These are phyloP conservation scores for Biscogniauxia sp. DNA, from an alignment of 2,329 filamentous ascomycete genomes.

Conservation along the genomic window DNA sequence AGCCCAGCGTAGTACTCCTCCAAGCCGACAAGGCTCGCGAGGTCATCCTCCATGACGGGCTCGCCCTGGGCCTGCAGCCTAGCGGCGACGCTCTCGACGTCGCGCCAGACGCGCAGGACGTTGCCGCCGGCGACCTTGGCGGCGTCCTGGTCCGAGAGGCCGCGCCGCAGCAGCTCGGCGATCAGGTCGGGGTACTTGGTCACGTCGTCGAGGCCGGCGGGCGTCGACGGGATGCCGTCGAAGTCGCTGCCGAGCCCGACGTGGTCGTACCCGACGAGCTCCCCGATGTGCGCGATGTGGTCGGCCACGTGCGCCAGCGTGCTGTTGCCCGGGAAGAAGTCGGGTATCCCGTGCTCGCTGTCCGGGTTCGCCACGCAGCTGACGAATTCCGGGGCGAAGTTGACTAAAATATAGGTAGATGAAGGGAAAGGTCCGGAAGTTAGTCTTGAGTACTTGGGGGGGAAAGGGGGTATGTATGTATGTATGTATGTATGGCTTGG, in stretches of 20 bases:
- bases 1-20: not conserved
- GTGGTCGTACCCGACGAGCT: constrained; percentile 80
- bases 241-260: constrained; percentile 90
- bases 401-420: too few species aligned
- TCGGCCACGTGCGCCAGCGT: constrained; percentile 75
- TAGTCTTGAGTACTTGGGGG: not conserved
- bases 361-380: constrained; percentile 62
- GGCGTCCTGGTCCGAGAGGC: constrained; percentile 71
- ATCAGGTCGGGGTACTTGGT: constrained; percentile 78
- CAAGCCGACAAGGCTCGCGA: constrained; percentile 25
- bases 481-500: too few species aligned
- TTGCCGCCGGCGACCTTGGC: constrained; percentile 78
- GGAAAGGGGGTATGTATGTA: not conserved
- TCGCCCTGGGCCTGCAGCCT: constrained; percentile 60
- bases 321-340: constrained; percentile 63
- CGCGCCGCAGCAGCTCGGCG: constrained; percentile 68
- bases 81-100: constrained; percentile 69
- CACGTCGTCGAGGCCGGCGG: constrained; percentile 78
- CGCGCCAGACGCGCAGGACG: constrained; percentile 77
- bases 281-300: constrained; percentile 80
- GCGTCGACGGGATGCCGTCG: constrained; percentile 69
- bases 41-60: constrained; percentile 53
- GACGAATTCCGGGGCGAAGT: constrained; percentile 81
- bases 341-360: constrained; percentile 63
- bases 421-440: not conserved